Percentiles rank a stretch among this genome's conserved stretches.
phyloP scores from a whole-genome alignment of 2,329 filamentous ascomycete genomes.

The Neonectria hederae region DNA sequence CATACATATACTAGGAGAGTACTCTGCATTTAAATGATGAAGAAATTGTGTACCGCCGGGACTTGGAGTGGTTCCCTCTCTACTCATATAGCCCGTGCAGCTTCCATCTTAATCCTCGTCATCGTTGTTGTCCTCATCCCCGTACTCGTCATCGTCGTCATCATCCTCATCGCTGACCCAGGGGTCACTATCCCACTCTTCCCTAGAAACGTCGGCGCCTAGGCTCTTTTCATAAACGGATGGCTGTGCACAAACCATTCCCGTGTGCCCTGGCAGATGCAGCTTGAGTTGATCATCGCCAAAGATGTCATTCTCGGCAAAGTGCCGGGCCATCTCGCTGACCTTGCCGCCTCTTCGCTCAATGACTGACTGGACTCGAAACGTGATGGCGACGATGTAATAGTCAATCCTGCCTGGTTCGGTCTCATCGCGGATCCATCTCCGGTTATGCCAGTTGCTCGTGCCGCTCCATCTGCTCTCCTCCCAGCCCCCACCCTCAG shows the following conservation, averaged over 20 bases:
- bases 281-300: neutral
- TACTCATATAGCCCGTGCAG: too few relatives aligned
- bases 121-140: neutral
- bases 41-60: too few relatives aligned
- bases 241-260: neutral
- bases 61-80: too few relatives aligned
- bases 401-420: constrained; percentile 53
- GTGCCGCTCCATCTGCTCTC: constrained; percentile 55
- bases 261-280: neutral
- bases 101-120: neutral
- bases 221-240: neutral
- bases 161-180: neutral
- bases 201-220: neutral
- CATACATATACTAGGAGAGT: too few relatives aligned
- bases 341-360: constrained; percentile 31
- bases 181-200: neutral
- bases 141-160: neutral
- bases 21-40: too few relatives aligned
- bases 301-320: neutral
- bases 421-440: constrained; percentile 56
- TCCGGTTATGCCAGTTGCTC: constrained; percentile 50
- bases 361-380: constrained; percentile 35
- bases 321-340: constrained; percentile 12
- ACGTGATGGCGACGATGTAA: constrained; percentile 54
- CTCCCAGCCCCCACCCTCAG: constrained; percentile 33